Evolutionary conservation across 129 eudicot species (phyloP).

Genomic region (Helichrysum umbraculigerum): DNA sequence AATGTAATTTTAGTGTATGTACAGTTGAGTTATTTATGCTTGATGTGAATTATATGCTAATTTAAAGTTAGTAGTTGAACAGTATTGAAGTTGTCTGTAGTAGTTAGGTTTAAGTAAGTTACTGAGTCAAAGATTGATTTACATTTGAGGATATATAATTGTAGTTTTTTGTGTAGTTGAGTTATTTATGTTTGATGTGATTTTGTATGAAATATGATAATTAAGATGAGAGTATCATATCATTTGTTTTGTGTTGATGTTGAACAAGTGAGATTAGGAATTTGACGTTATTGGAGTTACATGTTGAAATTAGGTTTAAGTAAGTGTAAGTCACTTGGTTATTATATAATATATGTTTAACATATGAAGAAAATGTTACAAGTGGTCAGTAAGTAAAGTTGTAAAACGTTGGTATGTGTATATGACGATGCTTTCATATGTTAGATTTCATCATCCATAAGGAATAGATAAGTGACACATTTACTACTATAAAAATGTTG

Average conservation of each 20-base stretch:
- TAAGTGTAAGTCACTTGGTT: neutral
- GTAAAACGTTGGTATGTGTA: neutral
- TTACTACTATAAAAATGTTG: neutral
- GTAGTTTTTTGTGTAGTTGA: neutral
- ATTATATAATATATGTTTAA: too few species aligned
- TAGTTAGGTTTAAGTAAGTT: slow-evolving; percentile 36
- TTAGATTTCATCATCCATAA: neutral
- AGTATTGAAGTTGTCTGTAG: too few species aligned
- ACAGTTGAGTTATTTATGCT: neutral
- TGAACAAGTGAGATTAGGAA: slow-evolving; percentile 12
- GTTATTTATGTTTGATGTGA: neutral
- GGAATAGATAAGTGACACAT: neutral
- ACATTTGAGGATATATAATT: neutral
- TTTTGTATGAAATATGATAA: neutral
- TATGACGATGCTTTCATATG: neutral
- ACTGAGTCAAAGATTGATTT: neutral
- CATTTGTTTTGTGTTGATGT: neutral
- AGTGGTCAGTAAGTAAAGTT: slow-evolving; percentile 4
- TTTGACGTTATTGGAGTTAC: neutral
- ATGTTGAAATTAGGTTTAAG: neutral
- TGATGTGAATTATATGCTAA: neutral
- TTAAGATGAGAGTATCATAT: neutral
- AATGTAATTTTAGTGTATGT: neutral
- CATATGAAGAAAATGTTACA: neutral
- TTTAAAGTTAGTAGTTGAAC: neutral